A percentile compares a stretch with the other conserved stretches of the same genome.
phyloP scores from a whole-genome alignment of 73 alveolate genomes.

The Diophrys sp. region DNA sequence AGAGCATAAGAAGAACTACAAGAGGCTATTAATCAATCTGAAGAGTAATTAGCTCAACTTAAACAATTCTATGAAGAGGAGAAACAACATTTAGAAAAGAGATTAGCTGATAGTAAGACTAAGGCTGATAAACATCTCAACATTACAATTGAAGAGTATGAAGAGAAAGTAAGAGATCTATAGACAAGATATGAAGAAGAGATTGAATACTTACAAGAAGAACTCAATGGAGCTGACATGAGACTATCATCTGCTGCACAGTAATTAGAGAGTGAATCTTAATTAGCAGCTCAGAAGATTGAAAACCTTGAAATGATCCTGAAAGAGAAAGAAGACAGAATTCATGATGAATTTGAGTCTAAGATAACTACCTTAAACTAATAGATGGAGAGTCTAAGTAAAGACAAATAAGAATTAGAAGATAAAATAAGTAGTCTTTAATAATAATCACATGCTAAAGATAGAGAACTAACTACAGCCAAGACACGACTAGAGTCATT shows the following conservation, averaged over 20 bases:
- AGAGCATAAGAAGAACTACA: neutral
- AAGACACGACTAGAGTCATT: neutral
- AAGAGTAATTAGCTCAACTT: neutral
- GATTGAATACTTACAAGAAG: neutral
- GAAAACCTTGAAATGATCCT: neutral
- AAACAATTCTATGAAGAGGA: neutral
- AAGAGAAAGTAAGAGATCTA: neutral
- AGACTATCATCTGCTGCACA: neutral
- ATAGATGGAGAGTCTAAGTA: neutral
- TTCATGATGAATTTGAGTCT: neutral
- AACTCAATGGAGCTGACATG: slow-evolving; percentile 1
- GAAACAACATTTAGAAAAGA: neutral
- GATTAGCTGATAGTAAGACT: neutral
- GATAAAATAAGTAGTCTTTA: neutral
- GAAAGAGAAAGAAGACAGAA: neutral
- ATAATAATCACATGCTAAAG: neutral
- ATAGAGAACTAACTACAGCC: neutral
- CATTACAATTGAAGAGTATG: neutral
- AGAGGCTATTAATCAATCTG: neutral
- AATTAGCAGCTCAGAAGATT: neutral
- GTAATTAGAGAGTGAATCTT: neutral
- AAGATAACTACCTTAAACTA: neutral
- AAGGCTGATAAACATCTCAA: neutral
- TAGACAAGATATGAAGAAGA: neutral
- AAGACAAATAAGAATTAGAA: neutral